Base-by-base conservation (phyloP, 768 basidiomycete species). In the Termitomyces bulborhizus region DNA sequence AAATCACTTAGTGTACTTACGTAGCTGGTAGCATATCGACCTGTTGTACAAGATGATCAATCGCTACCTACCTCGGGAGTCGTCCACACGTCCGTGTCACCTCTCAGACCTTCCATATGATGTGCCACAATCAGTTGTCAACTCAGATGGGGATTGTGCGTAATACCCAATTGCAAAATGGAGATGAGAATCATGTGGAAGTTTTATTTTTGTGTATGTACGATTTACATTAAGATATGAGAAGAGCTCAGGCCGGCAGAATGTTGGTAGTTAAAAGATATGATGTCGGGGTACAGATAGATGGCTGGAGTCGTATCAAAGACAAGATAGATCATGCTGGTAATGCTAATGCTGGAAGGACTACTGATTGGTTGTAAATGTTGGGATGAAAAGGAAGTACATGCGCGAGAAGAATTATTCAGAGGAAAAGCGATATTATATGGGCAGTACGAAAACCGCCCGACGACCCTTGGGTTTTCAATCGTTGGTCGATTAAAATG, bases 221-320 rank as follows among this genome's bases (percentile, higher is more conserved):
- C 8, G 31, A 51, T 56, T 56, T 59, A 59, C 58, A 59, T 59
- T 49, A 42, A 51, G 46, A 46, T 29, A 29, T 42, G 41, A 49
- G 24, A 37, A 9, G 32, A 21, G 34, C 31, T 3, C 21, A 21
- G 29, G 29, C 29, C 29, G 29, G 29, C 18, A 48, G 26, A 37
- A n/a, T 21, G 15, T 24, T 21, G 21, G 36, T 21, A 34, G 4
- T 34, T 34, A 34, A 12, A 34, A 12, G 34, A 12, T 34, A 34
- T 3, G 34, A 34, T 12, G 34, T 36, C 37, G 46, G 16, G 51
- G 32, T 52, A 43, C 40, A 52, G 41, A 32, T 51, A 52, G 41
- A 42, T 51, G 51, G 11, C 40, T 42, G n/a, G 41, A 18, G 43
- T 52, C 51, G 13, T 48, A 46, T 39, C 18, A 15, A 16, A 27